Evolutionary conservation across 768 basidiomycete species (phyloP).

Genomic region (Boletus reticuloceps): DNA sequence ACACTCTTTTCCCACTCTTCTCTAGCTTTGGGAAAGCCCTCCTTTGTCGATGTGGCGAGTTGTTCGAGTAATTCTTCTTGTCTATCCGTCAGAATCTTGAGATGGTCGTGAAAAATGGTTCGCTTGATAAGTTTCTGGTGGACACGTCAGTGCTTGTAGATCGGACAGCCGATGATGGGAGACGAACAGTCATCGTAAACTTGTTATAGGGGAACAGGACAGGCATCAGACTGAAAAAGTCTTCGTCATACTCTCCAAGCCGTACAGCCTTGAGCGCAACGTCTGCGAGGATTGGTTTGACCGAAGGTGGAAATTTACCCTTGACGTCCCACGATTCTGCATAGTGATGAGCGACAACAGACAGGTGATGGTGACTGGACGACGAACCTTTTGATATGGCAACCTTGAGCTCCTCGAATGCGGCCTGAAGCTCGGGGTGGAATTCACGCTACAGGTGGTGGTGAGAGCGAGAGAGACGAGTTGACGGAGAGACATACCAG

Average conservation of each 20-base stretch:
- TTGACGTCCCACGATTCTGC: constrained; percentile 77
- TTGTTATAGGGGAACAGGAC: constrained; percentile 90
- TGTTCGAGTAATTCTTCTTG: constrained; percentile 68
- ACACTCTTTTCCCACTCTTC: constrained; percentile 78
- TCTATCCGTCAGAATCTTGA: constrained; percentile 57
- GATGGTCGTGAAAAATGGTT: constrained; percentile 77
- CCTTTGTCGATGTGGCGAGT: constrained; percentile 57
- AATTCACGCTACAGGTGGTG: constrained; percentile 51
- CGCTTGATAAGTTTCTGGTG: constrained; percentile 88
- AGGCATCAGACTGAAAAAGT: constrained; percentile 89
- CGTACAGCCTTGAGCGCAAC: constrained; percentile 77
- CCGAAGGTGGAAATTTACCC: constrained; percentile 81
- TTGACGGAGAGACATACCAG: constrained; percentile 40
- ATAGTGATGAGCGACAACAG: not conserved
- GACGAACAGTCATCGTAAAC: constrained; percentile 83
- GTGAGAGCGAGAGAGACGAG: not conserved
- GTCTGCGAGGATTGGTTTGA: constrained; percentile 71
- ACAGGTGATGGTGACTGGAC: not conserved
- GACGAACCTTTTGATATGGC: constrained; percentile 58
- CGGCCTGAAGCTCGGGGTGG: constrained; percentile 63
- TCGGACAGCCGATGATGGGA: not conserved
- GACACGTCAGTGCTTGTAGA: constrained; percentile 6
- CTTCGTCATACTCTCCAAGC: constrained; percentile 87
- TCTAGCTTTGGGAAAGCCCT: constrained; percentile 64
- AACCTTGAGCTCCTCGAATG: constrained; percentile 57